phyloP scores from a whole-genome alignment of 108 stramenopile genomes.

The Nitzschia sp. region DNA sequence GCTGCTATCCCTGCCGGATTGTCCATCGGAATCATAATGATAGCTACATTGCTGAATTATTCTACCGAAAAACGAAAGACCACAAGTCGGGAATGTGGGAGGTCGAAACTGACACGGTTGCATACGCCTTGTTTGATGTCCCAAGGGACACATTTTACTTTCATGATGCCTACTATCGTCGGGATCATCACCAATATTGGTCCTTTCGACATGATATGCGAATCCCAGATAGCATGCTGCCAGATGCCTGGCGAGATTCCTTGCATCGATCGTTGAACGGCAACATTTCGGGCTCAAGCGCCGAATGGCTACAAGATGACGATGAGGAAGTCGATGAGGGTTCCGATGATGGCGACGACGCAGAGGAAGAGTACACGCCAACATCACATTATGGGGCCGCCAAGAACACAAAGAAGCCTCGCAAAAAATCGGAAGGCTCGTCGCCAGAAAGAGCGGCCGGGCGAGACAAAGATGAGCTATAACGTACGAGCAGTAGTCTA shows the following conservation, averaged over 20 bases:
- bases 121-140: conserved; percentile 30
- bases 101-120: not conserved
- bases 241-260: conserved; percentile 39
- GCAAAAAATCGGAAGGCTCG: not conserved
- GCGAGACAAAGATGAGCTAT: too few species aligned
- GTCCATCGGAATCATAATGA: conserved; percentile 39
- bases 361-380: not conserved
- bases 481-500: too few species aligned
- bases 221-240: conserved; percentile 69
- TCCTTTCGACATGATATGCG: conserved; percentile 80
- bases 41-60: conserved; percentile 59
- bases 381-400: too few species aligned
- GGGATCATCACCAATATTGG: conserved; percentile 42
- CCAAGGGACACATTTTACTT: conserved; percentile 52
- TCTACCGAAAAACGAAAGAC: conserved; percentile 11
- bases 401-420: not conserved
- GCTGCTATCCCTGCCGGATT: conserved; percentile 16
- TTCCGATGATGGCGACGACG: not conserved
- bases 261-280: too few species aligned
- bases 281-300: not conserved
- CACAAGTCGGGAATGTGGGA: conserved; percentile 3
- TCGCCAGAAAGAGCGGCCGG: too few species aligned
- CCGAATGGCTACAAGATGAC: not conserved
- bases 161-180: conserved; percentile 28
- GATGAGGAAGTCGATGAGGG: not conserved